Conservation (phyloP, 1,139 yeast genomes). For the Kodamaea alishanica region DNA sequence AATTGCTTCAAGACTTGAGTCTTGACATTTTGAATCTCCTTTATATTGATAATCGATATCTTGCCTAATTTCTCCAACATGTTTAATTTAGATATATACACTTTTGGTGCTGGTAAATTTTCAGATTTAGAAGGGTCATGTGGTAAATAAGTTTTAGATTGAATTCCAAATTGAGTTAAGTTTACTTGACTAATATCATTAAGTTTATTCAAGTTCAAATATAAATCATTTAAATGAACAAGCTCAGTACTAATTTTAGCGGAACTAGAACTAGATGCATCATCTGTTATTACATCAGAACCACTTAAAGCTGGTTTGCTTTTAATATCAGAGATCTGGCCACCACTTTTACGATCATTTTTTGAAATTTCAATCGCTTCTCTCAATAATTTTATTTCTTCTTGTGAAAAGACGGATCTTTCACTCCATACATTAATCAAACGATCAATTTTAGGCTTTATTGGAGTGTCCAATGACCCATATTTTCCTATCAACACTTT, state of each 20-base stretch:
- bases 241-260: slow-evolving; percentile 37
- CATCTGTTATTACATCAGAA: slow-evolving; percentile 4
- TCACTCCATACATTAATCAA: slow-evolving; percentile 75
- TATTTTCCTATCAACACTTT: slow-evolving; percentile 31
- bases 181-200: slow-evolving; percentile 33
- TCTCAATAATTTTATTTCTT: slow-evolving; percentile 44
- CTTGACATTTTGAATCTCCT: slow-evolving; percentile 39
- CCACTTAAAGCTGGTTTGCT: slow-evolving; percentile 2
- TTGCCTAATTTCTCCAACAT: slow-evolving; percentile 42
- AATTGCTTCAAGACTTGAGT: slow-evolving; percentile 39
- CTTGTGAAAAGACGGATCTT: slow-evolving; percentile 50
- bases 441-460: slow-evolving; percentile 57
- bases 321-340: slow-evolving; percentile 1
- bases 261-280: slow-evolving; percentile 4
- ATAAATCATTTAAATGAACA: slow-evolving; percentile 31
- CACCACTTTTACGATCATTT: neutral
- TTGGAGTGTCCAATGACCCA: slow-evolving; percentile 31
- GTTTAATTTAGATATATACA: slow-evolving; percentile 45
- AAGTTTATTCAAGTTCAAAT: slow-evolving; percentile 28
- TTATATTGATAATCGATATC: slow-evolving; percentile 32
- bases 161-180: slow-evolving; percentile 42
- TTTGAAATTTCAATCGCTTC: slow-evolving; percentile 26
- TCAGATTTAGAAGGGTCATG: slow-evolving; percentile 41
- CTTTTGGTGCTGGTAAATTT: slow-evolving; percentile 49
- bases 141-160: slow-evolving; percentile 42